Conservation (phyloP, 108 stramenopile genomes). For the Hondaea fermentalgiana region DNA sequence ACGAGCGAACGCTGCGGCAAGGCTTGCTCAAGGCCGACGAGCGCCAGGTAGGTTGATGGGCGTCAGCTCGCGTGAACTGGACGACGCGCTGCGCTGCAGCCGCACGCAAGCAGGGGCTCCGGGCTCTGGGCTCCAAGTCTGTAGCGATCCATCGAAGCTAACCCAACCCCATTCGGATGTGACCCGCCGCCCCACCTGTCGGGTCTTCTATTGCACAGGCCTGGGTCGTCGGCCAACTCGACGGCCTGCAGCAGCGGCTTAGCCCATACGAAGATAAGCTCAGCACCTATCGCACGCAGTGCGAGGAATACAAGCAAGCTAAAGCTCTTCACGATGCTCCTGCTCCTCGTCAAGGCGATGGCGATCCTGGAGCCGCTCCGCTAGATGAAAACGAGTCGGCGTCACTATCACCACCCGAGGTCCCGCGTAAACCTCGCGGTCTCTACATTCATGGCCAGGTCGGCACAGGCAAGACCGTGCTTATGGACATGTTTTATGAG, state of each 20-base stretch:
- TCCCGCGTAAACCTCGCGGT: conserved; percentile 16
- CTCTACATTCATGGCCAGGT: conserved; percentile 21
- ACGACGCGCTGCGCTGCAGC: too few relatives aligned
- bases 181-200: too few relatives aligned
- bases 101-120: too few relatives aligned
- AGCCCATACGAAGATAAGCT: background rate
- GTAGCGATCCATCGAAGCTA: too few relatives aligned
- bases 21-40: background rate
- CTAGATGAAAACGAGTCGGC: too few relatives aligned
- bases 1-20: background rate
- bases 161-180: too few relatives aligned
- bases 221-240: background rate
- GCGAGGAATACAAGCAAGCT: background rate
- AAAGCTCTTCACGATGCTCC: background rate
- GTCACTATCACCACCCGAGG: too few relatives aligned
- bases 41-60: background rate
- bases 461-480: conserved; percentile 85
- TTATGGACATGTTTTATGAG: conserved; percentile 69
- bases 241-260: background rate
- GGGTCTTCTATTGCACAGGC: background rate
- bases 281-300: background rate
- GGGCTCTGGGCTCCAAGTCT: too few relatives aligned
- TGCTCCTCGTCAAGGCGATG: background rate
- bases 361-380: background rate
- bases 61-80: background rate